phyloP scores from a whole-genome alignment of 2,329 filamentous ascomycete species.

The Zasmidium cellare region DNA sequence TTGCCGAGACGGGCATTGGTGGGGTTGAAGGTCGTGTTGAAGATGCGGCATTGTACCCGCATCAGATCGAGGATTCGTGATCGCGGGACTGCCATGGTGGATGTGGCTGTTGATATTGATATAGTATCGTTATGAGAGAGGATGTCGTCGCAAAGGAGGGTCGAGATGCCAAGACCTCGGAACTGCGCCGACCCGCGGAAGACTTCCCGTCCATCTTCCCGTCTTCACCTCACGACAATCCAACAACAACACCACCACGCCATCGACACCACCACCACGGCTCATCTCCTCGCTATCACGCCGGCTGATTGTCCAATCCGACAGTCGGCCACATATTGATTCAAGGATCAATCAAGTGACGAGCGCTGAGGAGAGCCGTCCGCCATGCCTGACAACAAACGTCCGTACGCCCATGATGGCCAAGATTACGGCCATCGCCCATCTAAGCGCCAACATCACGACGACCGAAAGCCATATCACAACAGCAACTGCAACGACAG shows the following conservation, averaged over 20 bases:
- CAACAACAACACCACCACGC: background rate
- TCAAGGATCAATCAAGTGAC: too few species aligned
- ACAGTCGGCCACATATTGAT: too few species aligned
- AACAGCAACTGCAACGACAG: too few species aligned
- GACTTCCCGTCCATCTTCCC: too few species aligned
- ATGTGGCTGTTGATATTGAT: background rate
- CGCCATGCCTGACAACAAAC: constrained; percentile 11
- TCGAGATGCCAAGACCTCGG: background rate
- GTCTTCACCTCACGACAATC: background rate
- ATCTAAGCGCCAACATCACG: background rate
- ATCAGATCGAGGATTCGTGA: constrained; percentile 66
- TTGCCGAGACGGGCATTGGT: constrained; percentile 79
- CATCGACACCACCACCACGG: constrained; percentile 3
- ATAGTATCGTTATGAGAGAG: background rate
- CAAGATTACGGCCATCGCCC: constrained; percentile 4
- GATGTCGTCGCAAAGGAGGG: background rate
- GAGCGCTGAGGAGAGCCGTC: constrained; percentile 34
- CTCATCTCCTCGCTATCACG: constrained; percentile 34
- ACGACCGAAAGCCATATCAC: background rate
- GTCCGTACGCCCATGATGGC: constrained; percentile 14
- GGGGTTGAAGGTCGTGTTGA: constrained; percentile 89
- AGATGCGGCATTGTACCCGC: constrained; percentile 92
- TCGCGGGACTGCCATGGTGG: constrained; percentile 53
- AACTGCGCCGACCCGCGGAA: background rate
- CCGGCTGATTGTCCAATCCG: background rate